Percentiles rank a stretch among this genome's conserved stretches.
phyloP scores from a whole-genome alignment of 805 yeast species.

The Zygosaccharomyces bisporus region DNA sequence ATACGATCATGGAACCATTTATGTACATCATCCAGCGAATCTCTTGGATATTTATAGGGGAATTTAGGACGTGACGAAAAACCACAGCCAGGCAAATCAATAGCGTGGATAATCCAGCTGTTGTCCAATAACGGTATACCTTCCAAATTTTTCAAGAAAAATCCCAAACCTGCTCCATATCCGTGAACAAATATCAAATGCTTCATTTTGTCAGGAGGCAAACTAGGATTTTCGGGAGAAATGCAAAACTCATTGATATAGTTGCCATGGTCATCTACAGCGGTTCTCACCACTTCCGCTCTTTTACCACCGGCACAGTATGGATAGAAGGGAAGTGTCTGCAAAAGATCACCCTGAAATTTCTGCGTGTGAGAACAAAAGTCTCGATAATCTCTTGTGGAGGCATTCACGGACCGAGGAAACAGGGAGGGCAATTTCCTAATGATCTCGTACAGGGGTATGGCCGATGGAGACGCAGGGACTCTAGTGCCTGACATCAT shows the following conservation, averaged over 20 bases:
- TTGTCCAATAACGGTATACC: constrained; percentile 40
- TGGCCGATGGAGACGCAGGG: constrained; percentile 65
- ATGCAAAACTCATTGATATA: constrained; percentile 76
- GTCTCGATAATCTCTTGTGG: constrained; percentile 49
- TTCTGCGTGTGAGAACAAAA: constrained; percentile 28
- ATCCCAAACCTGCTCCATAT: constrained; percentile 91
- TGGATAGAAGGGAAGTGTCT: constrained; percentile 47
- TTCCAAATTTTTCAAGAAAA: constrained; percentile 72
- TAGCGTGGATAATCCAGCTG: constrained; percentile 74
- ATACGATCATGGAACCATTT: constrained; percentile 51
- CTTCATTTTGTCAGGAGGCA: constrained; percentile 22
- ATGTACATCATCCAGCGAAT: constrained; percentile 29
- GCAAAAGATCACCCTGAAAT: constrained; percentile 46
- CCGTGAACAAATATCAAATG: constrained; percentile 84
- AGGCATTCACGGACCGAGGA: constrained; percentile 52
- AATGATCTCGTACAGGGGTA: constrained; percentile 51
- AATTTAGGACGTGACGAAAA: constrained; percentile 78
- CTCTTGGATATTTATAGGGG: constrained; percentile 35
- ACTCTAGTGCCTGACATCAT: constrained; percentile 19
- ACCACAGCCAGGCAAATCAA: constrained; percentile 89
- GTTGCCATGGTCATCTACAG: constrained; percentile 43
- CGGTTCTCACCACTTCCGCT: constrained; percentile 37
- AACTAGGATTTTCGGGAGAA: constrained; percentile 40
- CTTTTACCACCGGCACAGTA: constrained; percentile 27
- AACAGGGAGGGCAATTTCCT: constrained; percentile 45